Base-by-base conservation (phyloP, 257 asterid species). In the Scutellaria baicalensis region DNA sequence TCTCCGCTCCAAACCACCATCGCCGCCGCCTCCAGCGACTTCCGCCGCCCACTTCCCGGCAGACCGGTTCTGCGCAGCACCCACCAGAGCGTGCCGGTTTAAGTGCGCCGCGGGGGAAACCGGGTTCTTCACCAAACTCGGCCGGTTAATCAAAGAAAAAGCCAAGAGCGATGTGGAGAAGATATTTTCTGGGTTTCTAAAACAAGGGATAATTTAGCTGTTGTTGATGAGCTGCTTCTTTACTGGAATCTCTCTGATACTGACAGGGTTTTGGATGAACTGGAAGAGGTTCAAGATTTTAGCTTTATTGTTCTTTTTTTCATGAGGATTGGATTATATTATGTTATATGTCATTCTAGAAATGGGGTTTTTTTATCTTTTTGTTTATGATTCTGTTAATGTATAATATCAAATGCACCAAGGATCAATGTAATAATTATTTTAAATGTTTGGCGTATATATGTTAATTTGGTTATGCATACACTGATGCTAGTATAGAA, bases 241-340 rank as follows among this genome's bases (percentile, higher is more conserved):
- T 91, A 91, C 74, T 93, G 99, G 97, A 93, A 93, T 76, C 87
- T 93, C 59, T 81, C 96, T 43, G 98, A 93, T 47, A 93, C 98
- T 56, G 98, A 93, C 81, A 88, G 86, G 61, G 86, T 91, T 64
- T 86, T 93, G 52, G 97, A 91, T 81, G 92, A 91, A 67, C 84
- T 89, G 44, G 98, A 93, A 84, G 98, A 93, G 97, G 98, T 93
- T 51, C 58, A 1, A 52, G 9, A 69, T 62, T 73, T n/a, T 27
- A 42, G 31, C 73, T 56, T 65, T 45, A 9, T 14, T 36, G 23
- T 47, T 1, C 31, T 51, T 17, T 39, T 20, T 21, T 60, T 39
- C 2, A 27, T 1, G 33, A 27, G 20, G 36, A 5, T 14, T 38
- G 38, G 10, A 58, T 69, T 43, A 4, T 6, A 5, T 17, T 7